phyloP scores from a whole-genome alignment of 768 basidiomycete genomes.

The Lepiota brunneoincarnata region DNA sequence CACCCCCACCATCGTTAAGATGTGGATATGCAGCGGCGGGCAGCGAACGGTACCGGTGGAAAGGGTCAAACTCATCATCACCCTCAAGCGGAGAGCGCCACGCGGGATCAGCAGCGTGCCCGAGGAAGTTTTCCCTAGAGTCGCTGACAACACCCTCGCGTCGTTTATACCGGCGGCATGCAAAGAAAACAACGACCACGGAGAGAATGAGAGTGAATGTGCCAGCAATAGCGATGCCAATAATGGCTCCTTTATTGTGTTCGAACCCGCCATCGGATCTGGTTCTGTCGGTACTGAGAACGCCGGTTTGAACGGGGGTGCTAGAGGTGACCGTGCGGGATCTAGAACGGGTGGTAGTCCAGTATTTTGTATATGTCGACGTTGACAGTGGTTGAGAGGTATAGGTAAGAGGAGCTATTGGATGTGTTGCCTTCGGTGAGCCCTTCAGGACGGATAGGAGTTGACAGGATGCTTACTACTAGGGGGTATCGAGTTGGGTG shows the following conservation, averaged over 20 bases:
- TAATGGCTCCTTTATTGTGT: constrained; percentile 35
- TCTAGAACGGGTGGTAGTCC: constrained; percentile 17
- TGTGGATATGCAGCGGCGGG: background rate
- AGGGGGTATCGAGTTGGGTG: background rate
- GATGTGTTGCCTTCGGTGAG: background rate
- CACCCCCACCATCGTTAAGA: constrained; percentile 13
- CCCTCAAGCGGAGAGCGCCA: constrained; percentile 33
- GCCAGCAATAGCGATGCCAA: constrained; percentile 32
- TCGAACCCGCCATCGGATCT: constrained; percentile 26
- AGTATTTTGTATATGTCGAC: constrained; percentile 15
- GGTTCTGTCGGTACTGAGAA: constrained; percentile 26
- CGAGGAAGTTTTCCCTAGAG: constrained; percentile 21
- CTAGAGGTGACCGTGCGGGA: constrained; percentile 18
- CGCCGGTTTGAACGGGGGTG: constrained; percentile 24
- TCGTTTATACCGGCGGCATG: constrained; percentile 26
- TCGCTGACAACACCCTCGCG: constrained; percentile 11
- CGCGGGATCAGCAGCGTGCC: constrained; percentile 15
- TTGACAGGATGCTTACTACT: background rate
- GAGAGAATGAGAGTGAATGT: constrained; percentile 25
- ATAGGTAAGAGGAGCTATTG: background rate
- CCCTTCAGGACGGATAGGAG: background rate
- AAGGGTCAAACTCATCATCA: constrained; percentile 22
- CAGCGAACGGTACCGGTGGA: constrained; percentile 4
- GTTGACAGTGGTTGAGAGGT: constrained; percentile 5
- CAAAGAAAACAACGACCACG: constrained; percentile 29